Percentiles rank a stretch among this genome's conserved stretches.
Evolutionary conservation across 2,329 filamentous ascomycete genomes (phyloP).

Genomic region (Claviceps sp.): DNA sequence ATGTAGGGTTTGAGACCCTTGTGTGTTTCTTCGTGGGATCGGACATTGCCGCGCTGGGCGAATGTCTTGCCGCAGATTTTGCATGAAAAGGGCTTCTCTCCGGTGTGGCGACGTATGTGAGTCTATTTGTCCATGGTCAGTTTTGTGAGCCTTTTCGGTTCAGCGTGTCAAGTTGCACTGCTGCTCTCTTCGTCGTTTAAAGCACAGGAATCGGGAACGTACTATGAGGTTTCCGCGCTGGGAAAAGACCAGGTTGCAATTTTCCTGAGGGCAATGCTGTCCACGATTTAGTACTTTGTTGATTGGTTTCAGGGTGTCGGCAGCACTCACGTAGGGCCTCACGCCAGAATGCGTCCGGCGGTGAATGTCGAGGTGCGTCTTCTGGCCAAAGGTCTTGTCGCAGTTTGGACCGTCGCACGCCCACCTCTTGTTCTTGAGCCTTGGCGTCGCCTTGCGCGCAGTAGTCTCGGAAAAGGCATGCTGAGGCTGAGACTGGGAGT

Average conservation of each 20-base stretch:
- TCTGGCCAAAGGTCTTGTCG: slow-evolving; percentile 74
- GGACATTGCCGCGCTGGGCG: slow-evolving; percentile 73
- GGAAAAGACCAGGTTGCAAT: slow-evolving; percentile 70
- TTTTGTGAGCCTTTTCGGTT: neutral
- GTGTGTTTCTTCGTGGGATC: slow-evolving; percentile 73
- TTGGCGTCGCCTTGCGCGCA: slow-evolving; percentile 12
- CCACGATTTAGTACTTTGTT: neutral
- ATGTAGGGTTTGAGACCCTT: slow-evolving; percentile 63
- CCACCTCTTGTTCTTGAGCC: slow-evolving; percentile 44
- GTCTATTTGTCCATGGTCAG: slow-evolving; percentile 53
- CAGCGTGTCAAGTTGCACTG: neutral
- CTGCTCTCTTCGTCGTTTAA: no score
- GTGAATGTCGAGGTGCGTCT: slow-evolving; percentile 88
- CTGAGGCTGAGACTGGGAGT: slow-evolving; percentile 15
- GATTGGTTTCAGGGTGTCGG: neutral
- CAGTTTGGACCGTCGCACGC: slow-evolving; percentile 62
- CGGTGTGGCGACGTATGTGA: slow-evolving; percentile 76
- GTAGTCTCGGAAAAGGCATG: slow-evolving; percentile 10
- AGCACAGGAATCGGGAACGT: slow-evolving; percentile 12
- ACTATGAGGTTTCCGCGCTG: slow-evolving; percentile 86
- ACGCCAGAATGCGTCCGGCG: slow-evolving; percentile 76
- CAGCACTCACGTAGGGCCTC: slow-evolving; percentile 65
- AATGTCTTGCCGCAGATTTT: slow-evolving; percentile 70
- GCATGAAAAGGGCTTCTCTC: slow-evolving; percentile 73
- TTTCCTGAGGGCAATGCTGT: slow-evolving; percentile 54